Conservation (phyloP, 495 filamentous ascomycete species). For the Platismatia glauca region DNA sequence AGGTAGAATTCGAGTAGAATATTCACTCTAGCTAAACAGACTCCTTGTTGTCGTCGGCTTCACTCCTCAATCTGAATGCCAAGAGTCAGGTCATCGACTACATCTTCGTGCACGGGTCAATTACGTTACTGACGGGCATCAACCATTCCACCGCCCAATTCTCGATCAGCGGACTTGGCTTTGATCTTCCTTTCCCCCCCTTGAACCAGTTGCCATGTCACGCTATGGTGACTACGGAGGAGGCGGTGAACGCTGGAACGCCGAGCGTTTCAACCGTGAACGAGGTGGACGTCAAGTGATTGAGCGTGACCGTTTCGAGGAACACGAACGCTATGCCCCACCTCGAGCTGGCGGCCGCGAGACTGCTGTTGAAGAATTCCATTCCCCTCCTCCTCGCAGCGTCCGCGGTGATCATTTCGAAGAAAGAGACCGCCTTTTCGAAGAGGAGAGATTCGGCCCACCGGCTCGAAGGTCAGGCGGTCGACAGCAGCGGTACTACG, state of each 20-base stretch:
- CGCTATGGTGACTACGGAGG: slow-evolving; percentile 34
- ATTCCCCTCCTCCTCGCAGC: slow-evolving; percentile 27
- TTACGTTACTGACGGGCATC: not conserved
- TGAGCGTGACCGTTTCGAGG: slow-evolving; percentile 36
- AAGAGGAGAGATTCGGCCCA: slow-evolving; percentile 49
- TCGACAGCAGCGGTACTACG: slow-evolving; percentile 34
- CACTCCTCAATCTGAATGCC: not conserved
- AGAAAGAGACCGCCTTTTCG: slow-evolving; percentile 41
- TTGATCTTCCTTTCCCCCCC: not conserved
- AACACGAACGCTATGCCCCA: slow-evolving; percentile 24
- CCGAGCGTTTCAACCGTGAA: slow-evolving; percentile 41
- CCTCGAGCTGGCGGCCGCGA: slow-evolving; percentile 16
- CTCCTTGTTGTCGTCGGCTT: not conserved
- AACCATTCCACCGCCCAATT: not conserved
- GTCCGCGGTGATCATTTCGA: slow-evolving; percentile 45
- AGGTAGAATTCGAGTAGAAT: not conserved
- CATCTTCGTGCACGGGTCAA: not conserved
- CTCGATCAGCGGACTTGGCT: not conserved
- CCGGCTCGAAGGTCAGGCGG: slow-evolving; percentile 37
- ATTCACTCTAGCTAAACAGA: not conserved
- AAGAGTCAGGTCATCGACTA: not conserved
- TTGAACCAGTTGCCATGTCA: slow-evolving; percentile 30
- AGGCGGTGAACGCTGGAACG: slow-evolving; percentile 33
- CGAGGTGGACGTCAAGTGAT: slow-evolving; percentile 37
- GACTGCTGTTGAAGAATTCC: slow-evolving; percentile 29